These are phyloP conservation scores for Citeromyces siamensis DNA, from an alignment of 1,139 yeast genomes.

Conservation along the genomic window DNA sequence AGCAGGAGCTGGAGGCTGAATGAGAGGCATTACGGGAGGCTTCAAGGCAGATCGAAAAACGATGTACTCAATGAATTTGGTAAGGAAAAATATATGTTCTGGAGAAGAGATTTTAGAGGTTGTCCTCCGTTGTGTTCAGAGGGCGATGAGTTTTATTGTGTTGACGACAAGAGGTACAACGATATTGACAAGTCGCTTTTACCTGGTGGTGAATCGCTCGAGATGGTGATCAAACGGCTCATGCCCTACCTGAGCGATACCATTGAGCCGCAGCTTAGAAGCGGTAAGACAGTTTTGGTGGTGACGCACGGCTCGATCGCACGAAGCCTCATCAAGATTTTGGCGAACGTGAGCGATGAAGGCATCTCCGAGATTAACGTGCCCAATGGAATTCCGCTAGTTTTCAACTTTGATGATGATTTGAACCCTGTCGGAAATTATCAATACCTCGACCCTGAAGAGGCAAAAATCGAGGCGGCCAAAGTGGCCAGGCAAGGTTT, in stretches of 20 bases:
- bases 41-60: conserved; percentile 59
- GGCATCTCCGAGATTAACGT: conserved; percentile 56
- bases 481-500: conserved; percentile 53
- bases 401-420: conserved; percentile 25
- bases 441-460: conserved; percentile 58
- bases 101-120: conserved; percentile 58
- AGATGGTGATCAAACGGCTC: conserved; percentile 51
- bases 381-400: conserved; percentile 70
- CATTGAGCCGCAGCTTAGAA: conserved; percentile 24
- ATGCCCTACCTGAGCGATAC: conserved; percentile 37
- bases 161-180: conserved; percentile 34
- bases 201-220: conserved; percentile 61
- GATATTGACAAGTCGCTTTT: conserved; percentile 19
- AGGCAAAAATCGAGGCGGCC: conserved; percentile 51
- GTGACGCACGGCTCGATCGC: conserved; percentile 75
- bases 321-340: conserved; percentile 49
- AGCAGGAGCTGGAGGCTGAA: conserved; percentile 57
- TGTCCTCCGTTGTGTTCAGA: conserved; percentile 44
- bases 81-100: conserved; percentile 45
- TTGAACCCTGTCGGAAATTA: conserved; percentile 31
- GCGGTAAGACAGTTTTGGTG: conserved; percentile 29
- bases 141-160: conserved; percentile 22
- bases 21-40: conserved; percentile 68
- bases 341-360: conserved; percentile 44
- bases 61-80: conserved; percentile 41